Conservation (phyloP, 345 rosid genomes). For the Linum lewisii region DNA sequence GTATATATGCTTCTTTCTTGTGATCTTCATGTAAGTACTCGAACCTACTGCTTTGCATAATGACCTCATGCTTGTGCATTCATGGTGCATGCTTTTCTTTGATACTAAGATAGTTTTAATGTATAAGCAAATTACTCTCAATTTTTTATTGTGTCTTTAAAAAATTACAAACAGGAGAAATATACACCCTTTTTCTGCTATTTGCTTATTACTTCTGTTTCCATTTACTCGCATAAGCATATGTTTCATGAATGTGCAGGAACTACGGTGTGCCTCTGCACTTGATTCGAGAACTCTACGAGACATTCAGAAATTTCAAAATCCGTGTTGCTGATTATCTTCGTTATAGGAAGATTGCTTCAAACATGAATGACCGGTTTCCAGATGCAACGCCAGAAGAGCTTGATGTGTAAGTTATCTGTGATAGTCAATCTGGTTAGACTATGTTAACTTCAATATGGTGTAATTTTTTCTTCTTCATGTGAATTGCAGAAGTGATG, state of each 20-base stretch:
- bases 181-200: too few species aligned
- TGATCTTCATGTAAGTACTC: conserved; percentile 79
- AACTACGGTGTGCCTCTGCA: conserved; percentile 93
- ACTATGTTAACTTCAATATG: background rate
- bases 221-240: background rate
- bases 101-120: background rate
- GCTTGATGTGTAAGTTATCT: conserved; percentile 54
- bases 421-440: background rate
- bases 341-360: conserved; percentile 87
- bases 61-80: background rate
- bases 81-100: background rate
- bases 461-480: conserved; percentile 14
- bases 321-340: conserved; percentile 85
- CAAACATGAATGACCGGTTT: conserved; percentile 95
- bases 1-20: conserved; percentile 95
- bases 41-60: background rate
- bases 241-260: conserved; percentile 37
- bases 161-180: too few species aligned
- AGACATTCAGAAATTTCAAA: conserved; percentile 90
- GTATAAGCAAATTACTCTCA: too few species aligned
- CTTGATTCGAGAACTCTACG: conserved; percentile 87
- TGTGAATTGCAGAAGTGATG: conserved; percentile 65
- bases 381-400: conserved; percentile 92
- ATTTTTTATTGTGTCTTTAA: too few species aligned
- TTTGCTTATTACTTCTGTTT: background rate